A percentile compares a stretch with the other conserved stretches of the same genome.
Conservation (phyloP, 371 early-diverging fungal genomes). For the Rhizopus stolonifer region DNA sequence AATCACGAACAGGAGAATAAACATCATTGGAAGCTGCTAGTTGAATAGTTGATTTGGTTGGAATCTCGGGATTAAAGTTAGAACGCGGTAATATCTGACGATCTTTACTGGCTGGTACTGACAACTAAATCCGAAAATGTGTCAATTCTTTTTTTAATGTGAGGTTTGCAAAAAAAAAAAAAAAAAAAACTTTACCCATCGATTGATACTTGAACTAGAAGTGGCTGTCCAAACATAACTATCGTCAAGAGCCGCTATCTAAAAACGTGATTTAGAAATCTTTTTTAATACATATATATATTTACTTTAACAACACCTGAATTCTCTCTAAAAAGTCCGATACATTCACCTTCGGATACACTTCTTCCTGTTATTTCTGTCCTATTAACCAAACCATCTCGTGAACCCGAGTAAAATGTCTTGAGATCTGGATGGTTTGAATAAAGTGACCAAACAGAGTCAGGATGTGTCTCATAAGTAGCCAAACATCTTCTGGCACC, state of each 20-base stretch:
- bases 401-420: conserved; percentile 89
- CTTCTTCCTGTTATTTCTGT: conserved; percentile 48
- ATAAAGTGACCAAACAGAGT: conserved; percentile 89
- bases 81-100: conserved; percentile 48
- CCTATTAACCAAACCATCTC: conserved; percentile 89
- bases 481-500: conserved; percentile 81
- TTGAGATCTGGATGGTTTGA: conserved; percentile 81
- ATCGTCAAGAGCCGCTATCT: conserved; percentile 80
- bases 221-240: conserved; percentile 93
- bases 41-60: conserved; percentile 37
- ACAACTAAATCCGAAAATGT: too few relatives aligned
- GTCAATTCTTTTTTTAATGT: too few relatives aligned
- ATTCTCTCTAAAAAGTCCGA: conserved; percentile 83
- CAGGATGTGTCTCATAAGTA: conserved; percentile 81
- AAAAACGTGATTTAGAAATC: neutral
- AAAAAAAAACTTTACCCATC: too few relatives aligned
- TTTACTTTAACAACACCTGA: conserved; percentile 78
- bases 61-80: conserved; percentile 44
- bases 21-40: conserved; percentile 37
- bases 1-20: conserved; percentile 29
- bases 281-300: neutral
- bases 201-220: conserved; percentile 70
- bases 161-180: too few relatives aligned
- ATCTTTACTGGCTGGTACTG: conserved; percentile 51
- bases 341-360: conserved; percentile 61